Evolutionary conservation across 2,329 filamentous ascomycete species (phyloP).

Genomic region (Pseudocercospora eumusae): DNA sequence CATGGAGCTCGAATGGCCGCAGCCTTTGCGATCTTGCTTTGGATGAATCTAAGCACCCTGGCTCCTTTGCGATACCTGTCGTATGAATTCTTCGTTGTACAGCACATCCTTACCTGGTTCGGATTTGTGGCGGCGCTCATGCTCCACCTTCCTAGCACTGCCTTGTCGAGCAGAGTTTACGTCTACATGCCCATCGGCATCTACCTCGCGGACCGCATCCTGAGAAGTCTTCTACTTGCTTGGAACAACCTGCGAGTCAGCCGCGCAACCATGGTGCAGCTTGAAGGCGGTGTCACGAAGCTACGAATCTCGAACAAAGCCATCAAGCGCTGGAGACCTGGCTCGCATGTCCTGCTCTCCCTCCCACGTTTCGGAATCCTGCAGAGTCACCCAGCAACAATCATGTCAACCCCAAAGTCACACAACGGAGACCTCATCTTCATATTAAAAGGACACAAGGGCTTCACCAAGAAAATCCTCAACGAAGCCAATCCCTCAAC

Average conservation of each 20-base stretch:
- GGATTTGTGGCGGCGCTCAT: conserved; percentile 42
- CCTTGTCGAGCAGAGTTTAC: conserved; percentile 34
- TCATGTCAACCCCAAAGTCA: conserved; percentile 32
- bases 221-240: conserved; percentile 35
- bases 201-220: conserved; percentile 34
- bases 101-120: conserved; percentile 45
- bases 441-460: conserved; percentile 35
- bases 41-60: conserved; percentile 36
- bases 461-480: conserved; percentile 35
- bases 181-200: conserved; percentile 34
- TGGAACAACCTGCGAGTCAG: conserved; percentile 40
- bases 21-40: conserved; percentile 34
- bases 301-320: conserved; percentile 40
- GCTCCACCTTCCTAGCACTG: conserved; percentile 39
- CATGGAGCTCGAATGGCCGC: conserved; percentile 35
- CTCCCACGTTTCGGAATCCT: conserved; percentile 33
- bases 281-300: conserved; percentile 43
- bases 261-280: conserved; percentile 29
- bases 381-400: conserved; percentile 36
- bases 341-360: conserved; percentile 33
- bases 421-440: conserved; percentile 35
- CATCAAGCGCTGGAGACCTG: conserved; percentile 42
- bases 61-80: conserved; percentile 31
- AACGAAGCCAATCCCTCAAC: conserved; percentile 27
- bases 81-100: conserved; percentile 39